Evolutionary conservation across 345 rosid genomes (phyloP).

Genomic region (Cardiospermum halicacabum): DNA sequence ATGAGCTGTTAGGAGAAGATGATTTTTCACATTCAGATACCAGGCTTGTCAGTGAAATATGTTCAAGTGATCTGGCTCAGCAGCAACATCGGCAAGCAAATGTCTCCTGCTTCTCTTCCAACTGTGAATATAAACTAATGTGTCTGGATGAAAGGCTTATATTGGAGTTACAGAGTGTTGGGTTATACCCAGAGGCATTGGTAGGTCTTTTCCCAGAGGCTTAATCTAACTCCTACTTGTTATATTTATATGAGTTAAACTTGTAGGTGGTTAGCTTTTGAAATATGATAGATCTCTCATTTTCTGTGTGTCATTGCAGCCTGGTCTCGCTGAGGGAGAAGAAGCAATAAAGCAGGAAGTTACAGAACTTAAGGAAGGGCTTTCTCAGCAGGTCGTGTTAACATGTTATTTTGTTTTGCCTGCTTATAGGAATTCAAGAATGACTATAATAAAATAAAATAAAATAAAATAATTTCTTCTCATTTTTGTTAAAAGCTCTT

Average conservation of each 20-base stretch:
- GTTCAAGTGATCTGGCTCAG: constrained; percentile 50
- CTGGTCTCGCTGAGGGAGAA: constrained; percentile 78
- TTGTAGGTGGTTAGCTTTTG: no score
- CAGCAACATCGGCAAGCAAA: constrained; percentile 48
- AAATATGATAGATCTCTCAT: no score
- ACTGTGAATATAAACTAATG: constrained; percentile 67
- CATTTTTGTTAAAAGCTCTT: background rate
- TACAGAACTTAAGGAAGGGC: constrained; percentile 59
- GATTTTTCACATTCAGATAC: constrained; percentile 57
- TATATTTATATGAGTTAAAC: background rate
- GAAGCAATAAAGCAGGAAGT: constrained; percentile 61
- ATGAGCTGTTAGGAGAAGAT: constrained; percentile 69
- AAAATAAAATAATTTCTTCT: no score
- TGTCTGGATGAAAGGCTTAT: constrained; percentile 70
- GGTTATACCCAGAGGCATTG: constrained; percentile 75
- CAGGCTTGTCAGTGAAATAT: constrained; percentile 56
- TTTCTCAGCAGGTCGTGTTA: constrained; percentile 60
- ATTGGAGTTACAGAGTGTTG: constrained; percentile 85
- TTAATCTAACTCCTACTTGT: no score
- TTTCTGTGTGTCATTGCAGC: constrained; percentile 43
- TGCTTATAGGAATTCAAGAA: background rate
- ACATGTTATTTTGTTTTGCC: background rate
- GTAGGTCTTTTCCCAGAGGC: constrained; percentile 55
- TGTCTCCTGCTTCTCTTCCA: constrained; percentile 39
- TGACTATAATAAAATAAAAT: no score